Percentiles rank a stretch among this genome's conserved stretches.
phyloP scores from a whole-genome alignment of 2,329 filamentous ascomycete species.

The Trichoderma sp. region DNA sequence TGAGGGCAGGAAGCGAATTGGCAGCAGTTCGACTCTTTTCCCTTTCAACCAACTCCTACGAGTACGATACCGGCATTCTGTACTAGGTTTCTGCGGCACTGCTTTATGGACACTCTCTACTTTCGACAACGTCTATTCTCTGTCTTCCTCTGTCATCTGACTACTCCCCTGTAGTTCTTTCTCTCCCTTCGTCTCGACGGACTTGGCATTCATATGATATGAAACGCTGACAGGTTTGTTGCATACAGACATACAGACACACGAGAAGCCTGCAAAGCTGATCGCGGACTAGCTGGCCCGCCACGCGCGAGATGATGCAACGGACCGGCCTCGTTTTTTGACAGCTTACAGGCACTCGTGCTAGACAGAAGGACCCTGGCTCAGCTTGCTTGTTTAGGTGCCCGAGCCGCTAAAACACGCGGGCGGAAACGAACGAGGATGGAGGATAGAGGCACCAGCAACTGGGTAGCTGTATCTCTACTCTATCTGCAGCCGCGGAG shows the following conservation, averaged over 20 bases:
- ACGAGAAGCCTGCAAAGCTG: neutral
- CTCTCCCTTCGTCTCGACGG: neutral
- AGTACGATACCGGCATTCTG: neutral
- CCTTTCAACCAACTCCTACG: neutral
- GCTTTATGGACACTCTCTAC: neutral
- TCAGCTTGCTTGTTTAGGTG: neutral
- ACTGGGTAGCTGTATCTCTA: neutral
- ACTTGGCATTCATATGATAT: neutral
- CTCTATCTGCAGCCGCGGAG: neutral
- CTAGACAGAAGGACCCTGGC: neutral
- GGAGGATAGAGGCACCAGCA: neutral
- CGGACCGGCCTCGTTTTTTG: neutral
- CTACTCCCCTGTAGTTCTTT: neutral
- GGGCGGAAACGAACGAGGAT: neutral
- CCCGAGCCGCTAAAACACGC: neutral
- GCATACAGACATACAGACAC: neutral
- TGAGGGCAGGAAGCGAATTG: neutral
- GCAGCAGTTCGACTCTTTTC: neutral
- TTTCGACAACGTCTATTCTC: neutral
- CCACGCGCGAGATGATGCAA: slow-evolving; percentile 10
- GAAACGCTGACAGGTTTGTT: neutral
- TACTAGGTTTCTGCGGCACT: neutral
- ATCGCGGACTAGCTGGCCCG: slow-evolving; percentile 5
- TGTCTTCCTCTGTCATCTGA: neutral
- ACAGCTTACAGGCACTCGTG: neutral